A percentile compares a stretch with the other conserved stretches of the same genome.
These are phyloP conservation scores for Quercus lobata DNA, from an alignment of 331 rosid species.

Conservation along the genomic window DNA sequence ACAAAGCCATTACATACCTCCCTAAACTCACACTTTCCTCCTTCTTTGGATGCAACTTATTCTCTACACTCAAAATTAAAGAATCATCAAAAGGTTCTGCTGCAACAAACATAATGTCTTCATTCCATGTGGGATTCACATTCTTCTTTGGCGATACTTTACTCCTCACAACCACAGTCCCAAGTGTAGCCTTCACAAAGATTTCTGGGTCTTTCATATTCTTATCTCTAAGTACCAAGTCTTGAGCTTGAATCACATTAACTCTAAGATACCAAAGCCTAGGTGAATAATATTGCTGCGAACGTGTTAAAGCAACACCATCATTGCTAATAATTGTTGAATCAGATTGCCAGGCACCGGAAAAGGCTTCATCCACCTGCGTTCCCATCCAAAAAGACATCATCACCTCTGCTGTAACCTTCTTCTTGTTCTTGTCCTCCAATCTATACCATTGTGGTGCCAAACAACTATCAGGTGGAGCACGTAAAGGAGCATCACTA, in stretches of 20 bases:
- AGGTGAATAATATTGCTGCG: constrained; percentile 29
- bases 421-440: constrained; percentile 6
- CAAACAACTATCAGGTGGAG: constrained; percentile 21
- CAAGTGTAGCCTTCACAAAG: constrained; percentile 17
- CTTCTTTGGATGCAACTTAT: neutral
- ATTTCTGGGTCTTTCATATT: neutral
- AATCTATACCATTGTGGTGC: constrained; percentile 28
- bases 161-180: constrained; percentile 18
- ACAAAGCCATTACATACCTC: constrained; percentile 11
- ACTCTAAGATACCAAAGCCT: constrained; percentile 37
- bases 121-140: constrained; percentile 27
- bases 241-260: constrained; percentile 29
- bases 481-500: constrained; percentile 7
- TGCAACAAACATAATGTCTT: constrained; percentile 39
- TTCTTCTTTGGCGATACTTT: neutral
- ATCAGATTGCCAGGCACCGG: constrained; percentile 28
- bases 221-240: constrained; percentile 9
- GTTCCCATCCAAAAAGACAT: constrained; percentile 35
- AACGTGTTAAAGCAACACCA: constrained; percentile 14
- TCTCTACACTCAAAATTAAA: constrained; percentile 20
- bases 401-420: constrained; percentile 23
- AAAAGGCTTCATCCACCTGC: constrained; percentile 33
- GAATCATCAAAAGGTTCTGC: constrained; percentile 29
- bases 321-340: constrained; percentile 2
- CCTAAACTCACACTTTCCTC: constrained; percentile 25